Evolutionary conservation across 768 basidiomycete genomes (phyloP), one percentile per base, ranked within the genome.

Genomic region (Peribolospora kevripleyi): DNA sequence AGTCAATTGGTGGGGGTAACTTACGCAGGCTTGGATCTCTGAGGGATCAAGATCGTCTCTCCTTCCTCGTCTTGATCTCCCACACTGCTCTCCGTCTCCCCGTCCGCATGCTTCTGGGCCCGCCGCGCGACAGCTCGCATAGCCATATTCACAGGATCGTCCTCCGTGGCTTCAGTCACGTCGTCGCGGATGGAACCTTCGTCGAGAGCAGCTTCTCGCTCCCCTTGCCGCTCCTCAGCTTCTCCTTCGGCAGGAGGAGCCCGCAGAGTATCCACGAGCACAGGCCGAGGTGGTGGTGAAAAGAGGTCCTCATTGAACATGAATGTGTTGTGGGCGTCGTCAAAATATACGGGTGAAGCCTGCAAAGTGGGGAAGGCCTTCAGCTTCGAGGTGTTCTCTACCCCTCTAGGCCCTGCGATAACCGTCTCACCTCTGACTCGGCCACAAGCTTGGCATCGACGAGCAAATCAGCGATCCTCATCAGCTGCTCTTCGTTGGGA

Each of bases 401-500:
- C 4, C 7, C 36, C 42, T 48, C 43, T 6, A 54, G 13, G 14
- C 11, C 37, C 9, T 13, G 42, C 42, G 7, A 43, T 37, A 37
- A 37, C 42, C 5, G 10, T 57, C 66, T 58, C 58, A 82, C 83
- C 71, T 78, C 73, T 54, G 74, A 68, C 55, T 73, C 71, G 37
- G 74, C 74, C 36, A 91, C 65, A 5, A 70, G 66, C 58, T 69
- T 72, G 1, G 80, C 81, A 63, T 93, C 86, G 10, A 73, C 68
- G 50, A 88, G 70, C 46, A 93, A 69, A 68, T 93, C 91, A 49
- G 76, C 73, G 56, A 98, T 82, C 60, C 93, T 74, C 85, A 95
- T 90, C 47, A 98, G 69, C 61, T 90, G 84, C 70, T 91, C 87
- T 56, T 84, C 88, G 61, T 98, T 97, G 6, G 93, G 93, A 69